Evolutionary conservation across 495 filamentous ascomycete genomes (phyloP).

Genomic region (Haplographium delicatum): DNA sequence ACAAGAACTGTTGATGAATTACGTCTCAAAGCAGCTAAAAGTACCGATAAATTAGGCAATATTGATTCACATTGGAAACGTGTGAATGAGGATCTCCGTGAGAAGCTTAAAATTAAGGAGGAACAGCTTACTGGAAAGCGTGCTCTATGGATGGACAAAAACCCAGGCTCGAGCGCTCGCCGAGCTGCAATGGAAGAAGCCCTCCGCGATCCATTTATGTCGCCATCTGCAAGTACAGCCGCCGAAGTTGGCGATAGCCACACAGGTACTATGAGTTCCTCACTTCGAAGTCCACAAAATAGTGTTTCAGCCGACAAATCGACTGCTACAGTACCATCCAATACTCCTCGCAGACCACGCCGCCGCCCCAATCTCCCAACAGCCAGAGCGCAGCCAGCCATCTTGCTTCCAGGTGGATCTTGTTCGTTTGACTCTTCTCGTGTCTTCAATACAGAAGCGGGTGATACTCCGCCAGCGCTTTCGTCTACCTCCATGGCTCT

Average conservation of each 20-base stretch:
- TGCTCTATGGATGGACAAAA: constrained; percentile 19
- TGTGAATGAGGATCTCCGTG: not conserved
- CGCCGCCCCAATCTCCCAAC: not conserved
- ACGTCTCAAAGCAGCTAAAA: constrained; percentile 2
- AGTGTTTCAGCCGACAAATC: not conserved
- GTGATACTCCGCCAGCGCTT: not conserved
- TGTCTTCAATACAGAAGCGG: constrained; percentile 1
- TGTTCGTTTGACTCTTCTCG: not conserved
- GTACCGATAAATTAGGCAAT: not conserved
- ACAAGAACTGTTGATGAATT: constrained; percentile 3
- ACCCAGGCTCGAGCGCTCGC: constrained; percentile 12
- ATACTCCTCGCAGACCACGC: not conserved
- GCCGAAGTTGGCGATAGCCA: too few species aligned
- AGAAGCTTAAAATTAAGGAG: constrained; percentile 14
- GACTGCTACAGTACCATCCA: not conserved
- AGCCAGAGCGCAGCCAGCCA: not conserved
- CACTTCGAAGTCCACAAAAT: not conserved
- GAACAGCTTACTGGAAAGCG: constrained; percentile 24
- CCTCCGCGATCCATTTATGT: constrained; percentile 15
- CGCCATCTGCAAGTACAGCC: constrained; percentile 6
- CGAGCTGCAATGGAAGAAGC: constrained; percentile 12
- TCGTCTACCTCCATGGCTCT: not conserved
- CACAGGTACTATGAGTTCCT: not conserved
- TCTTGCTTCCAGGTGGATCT: not conserved
- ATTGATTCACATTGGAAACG: not conserved